Base-by-base conservation (phyloP, 805 yeast species). In the Candida bentonensis region DNA sequence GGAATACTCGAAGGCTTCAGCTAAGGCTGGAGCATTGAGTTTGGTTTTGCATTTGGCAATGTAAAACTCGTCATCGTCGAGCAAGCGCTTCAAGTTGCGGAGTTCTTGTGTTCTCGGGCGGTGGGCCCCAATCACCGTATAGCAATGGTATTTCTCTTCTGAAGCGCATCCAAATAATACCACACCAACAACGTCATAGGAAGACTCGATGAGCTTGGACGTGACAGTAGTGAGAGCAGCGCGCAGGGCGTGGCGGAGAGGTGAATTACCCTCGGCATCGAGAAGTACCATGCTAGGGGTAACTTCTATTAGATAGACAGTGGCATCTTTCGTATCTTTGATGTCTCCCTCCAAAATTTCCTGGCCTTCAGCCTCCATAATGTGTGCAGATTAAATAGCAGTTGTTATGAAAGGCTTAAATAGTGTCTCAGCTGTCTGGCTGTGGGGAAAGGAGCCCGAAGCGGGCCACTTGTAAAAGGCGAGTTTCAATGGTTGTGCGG, bases 21-120 rank as follows among this genome's bases (percentile, higher is more conserved):
- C 36, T 5, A 30, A n/a, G 7, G 20, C 36, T 11, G 36, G 36
- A 9, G 36, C 7, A 5, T 30, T 17, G 5, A 5, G 20, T n/a
- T 30, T 15, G 13, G 36, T 11, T n/a, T 30, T 9, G 36, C 36
- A 30, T 9, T 11, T 9, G 7, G 7, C 36, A 30, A 11, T 13
- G 36, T 30, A 30, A n/a, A 9, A 30, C 20, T 30, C 36, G 20
- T 30, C 36, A 17, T 30, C 36, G 36, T 30, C 36, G 36, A 30
- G 7, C 7, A 30, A 17, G 11, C 36, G 36, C 36, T 30, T 30
- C 17, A 30, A n/a, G n/a, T 9, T 13, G 36, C 36, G 36, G 7
- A 30, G 17, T 30, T 30, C 17, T 7, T 5, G 13, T 7, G 36
- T 17, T 9, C 17, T 13, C 5, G 36, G 36, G 36, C 36, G 36